Conservation (phyloP, 2,329 filamentous ascomycete genomes). For the Sporothrix humicola region DNA sequence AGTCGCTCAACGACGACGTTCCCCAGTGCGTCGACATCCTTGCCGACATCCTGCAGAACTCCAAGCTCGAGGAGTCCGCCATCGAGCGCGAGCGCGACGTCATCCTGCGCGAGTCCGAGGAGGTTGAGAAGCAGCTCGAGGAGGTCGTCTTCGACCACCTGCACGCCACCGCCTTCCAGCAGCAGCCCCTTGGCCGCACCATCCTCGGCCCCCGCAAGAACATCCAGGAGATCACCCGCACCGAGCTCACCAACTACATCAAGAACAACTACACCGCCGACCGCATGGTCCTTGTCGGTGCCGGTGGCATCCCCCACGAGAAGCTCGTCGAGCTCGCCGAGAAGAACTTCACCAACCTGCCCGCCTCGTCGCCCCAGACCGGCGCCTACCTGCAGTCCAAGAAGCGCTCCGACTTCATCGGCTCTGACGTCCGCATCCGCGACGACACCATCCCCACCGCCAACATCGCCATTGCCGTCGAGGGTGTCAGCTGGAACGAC, state of each 20-base stretch:
- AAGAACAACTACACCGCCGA: slow-evolving; percentile 99
- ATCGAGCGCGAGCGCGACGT: slow-evolving; percentile 99
- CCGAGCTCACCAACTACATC: slow-evolving; percentile 94
- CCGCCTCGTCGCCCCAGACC: slow-evolving; percentile 74
- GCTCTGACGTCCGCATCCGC: slow-evolving; percentile 92
- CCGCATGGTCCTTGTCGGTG: slow-evolving; percentile 97
- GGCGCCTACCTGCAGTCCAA: slow-evolving; percentile 79
- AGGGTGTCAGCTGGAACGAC: slow-evolving; percentile 99
- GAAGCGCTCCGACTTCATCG: slow-evolving; percentile 91
- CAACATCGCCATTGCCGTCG: slow-evolving; percentile 97
- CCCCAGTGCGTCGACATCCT: slow-evolving; percentile 97
- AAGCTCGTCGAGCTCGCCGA: slow-evolving; percentile 95
- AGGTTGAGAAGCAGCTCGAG: slow-evolving; percentile 99
- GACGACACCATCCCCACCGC: slow-evolving; percentile 96
- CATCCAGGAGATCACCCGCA: slow-evolving; percentile 92
- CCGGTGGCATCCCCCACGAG: slow-evolving; percentile 91
- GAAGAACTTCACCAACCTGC: slow-evolving; percentile 87
- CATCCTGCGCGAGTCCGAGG: slow-evolving; percentile 97
- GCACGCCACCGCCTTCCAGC: slow-evolving; percentile 96
- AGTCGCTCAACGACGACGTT: slow-evolving; percentile 97
- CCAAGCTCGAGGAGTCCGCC: slow-evolving; percentile 89
- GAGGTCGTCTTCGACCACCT: slow-evolving; percentile 99
- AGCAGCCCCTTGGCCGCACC: slow-evolving; percentile 93
- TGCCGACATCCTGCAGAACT: slow-evolving; percentile 98
- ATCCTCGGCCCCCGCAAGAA: slow-evolving; percentile 98